A percentile compares a stretch with the other conserved stretches of the same genome.
Conservation (phyloP, 352 stramenopile species). For the Bremia lactucae region DNA sequence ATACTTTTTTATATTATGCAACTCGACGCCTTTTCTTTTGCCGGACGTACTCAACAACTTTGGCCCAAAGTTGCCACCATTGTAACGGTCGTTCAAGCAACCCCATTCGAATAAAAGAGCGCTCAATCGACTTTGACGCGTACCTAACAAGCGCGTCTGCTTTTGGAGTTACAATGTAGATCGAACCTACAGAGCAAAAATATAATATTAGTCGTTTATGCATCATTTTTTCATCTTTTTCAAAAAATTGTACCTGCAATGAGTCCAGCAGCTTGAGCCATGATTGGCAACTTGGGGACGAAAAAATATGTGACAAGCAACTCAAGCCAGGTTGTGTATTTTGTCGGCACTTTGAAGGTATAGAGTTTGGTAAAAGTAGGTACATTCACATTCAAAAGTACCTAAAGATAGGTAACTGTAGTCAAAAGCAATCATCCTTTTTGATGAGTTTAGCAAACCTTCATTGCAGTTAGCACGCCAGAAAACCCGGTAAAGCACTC, state of each 20-base stretch:
- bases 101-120: slow-evolving; percentile 12
- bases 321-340: slow-evolving; percentile 85
- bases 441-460: slow-evolving; percentile 33
- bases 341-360: slow-evolving; percentile 69
- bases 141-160: slow-evolving; percentile 11
- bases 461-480: slow-evolving; percentile 66
- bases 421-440: neutral
- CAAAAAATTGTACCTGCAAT: slow-evolving; percentile 42
- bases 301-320: slow-evolving; percentile 76
- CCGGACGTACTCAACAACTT: slow-evolving; percentile 8
- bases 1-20: slow-evolving; percentile 1
- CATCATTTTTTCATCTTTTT: neutral
- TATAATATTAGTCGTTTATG: neutral
- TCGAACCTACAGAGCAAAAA: slow-evolving; percentile 14
- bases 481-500: slow-evolving; percentile 77
- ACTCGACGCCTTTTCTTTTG: slow-evolving; percentile 8
- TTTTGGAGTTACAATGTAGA: slow-evolving; percentile 23
- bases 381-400: slow-evolving; percentile 71
- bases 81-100: slow-evolving; percentile 13
- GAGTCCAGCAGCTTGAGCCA: slow-evolving; percentile 82
- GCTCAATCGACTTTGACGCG: slow-evolving; percentile 5
- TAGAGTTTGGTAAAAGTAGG: slow-evolving; percentile 52
- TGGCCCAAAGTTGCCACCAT: slow-evolving; percentile 21
- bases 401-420: slow-evolving; percentile 16
- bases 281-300: slow-evolving; percentile 67